Percentiles rank a stretch among this genome's conserved stretches.
Conservation (phyloP, 441 rosid species). For the Euphorbia celastroides region DNA sequence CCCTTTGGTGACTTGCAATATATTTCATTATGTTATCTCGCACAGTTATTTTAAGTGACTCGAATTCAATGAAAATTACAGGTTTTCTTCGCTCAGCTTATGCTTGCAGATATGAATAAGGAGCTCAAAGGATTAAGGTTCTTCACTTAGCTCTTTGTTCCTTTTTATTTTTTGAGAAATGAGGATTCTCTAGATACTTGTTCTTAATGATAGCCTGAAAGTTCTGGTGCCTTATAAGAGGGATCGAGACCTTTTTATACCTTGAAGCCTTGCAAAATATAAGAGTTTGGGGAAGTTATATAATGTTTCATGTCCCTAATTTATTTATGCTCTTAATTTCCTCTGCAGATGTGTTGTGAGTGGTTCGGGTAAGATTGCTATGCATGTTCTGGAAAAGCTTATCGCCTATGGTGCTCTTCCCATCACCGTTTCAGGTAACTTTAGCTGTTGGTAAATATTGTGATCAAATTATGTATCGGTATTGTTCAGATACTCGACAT, state of each 20-base stretch:
- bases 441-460: slow-evolving; percentile 9
- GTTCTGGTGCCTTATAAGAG: no score
- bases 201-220: no score
- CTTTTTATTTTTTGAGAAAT: no score
- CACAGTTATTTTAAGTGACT: slow-evolving; percentile 5
- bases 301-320: neutral
- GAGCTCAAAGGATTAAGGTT: slow-evolving; percentile 97
- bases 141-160: slow-evolving; percentile 15
- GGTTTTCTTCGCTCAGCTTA: slow-evolving; percentile 96
- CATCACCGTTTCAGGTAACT: slow-evolving; percentile 79
- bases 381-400: slow-evolving; percentile 98
- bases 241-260: neutral
- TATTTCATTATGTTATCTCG: slow-evolving; percentile 8
- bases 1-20: slow-evolving; percentile 7
- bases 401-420: slow-evolving; percentile 95
- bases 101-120: slow-evolving; percentile 91
- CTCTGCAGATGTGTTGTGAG: slow-evolving; percentile 80
- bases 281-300: neutral
- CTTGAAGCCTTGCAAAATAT: slow-evolving; percentile 2
- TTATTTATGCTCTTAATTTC: slow-evolving; percentile 20
- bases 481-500: no score
- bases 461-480: neutral
- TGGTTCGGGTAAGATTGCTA: slow-evolving; percentile 97
- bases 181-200: no score
- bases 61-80: slow-evolving; percentile 29